Evolutionary conservation across 2,329 filamentous ascomycete species (phyloP), one percentile per base, ranked within the genome.

Genomic region (Sporothrix brunneoviolacea): DNA sequence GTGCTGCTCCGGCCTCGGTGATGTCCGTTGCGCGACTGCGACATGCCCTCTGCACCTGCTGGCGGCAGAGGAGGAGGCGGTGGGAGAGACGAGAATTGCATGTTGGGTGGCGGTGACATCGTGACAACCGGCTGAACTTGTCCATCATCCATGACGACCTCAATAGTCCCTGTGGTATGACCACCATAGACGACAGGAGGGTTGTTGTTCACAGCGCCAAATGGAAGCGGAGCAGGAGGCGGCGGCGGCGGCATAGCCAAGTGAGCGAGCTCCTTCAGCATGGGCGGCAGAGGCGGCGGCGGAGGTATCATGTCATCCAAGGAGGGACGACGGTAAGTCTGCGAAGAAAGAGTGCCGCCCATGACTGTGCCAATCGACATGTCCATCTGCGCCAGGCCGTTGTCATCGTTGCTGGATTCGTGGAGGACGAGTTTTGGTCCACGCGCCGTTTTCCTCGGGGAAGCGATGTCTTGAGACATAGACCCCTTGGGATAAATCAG

Each of bases 101-200:
- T 64, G 62, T 53, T 75, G 19, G 55, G 37, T 6, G 33, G 40
- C 19, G 54, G 51, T 7, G 48, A 51, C 21, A 49, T 54, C 36
- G 48, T 46, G 4, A 55, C 8, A n/a, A 55, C 30, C 27, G 49
- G 54, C 30, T 53, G 54, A 32, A 57, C 58, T 16, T 77, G 72
- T 6, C 80, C 76, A 2, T 81, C 77, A 56, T 84, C 80, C 75
- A 82, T 81, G 44, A 84, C 79, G 54, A 84, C 81, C 62, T 84
- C 80, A 56, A 84, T 83, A 60, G 80, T 75, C 4, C 76, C 79
- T 0, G 77, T 75, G 8, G 70, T 72, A 15, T 71, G 57, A 2
- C 70, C 70, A 28, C 66, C 63, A 54, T 73, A 70, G 40, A 74
- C 61, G 8, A 68, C 66, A 3, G 68, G 63, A 2, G 39, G 12